These are phyloP conservation scores for Dothideomycetes sp. DNA, from an alignment of 2,329 filamentous ascomycete species.

Conservation along the genomic window DNA sequence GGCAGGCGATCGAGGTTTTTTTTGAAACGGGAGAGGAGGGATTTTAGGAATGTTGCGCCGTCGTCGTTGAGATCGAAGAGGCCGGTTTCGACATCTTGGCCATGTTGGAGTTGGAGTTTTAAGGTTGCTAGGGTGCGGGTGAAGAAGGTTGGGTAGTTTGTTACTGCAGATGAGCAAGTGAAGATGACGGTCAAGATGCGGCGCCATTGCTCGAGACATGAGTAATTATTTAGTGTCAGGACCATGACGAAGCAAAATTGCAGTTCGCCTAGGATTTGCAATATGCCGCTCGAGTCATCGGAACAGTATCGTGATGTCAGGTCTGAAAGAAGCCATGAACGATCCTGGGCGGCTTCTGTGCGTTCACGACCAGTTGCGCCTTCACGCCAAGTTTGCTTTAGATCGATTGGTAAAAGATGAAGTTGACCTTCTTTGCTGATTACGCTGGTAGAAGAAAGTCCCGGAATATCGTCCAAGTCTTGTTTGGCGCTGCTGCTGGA, in stretches of 20 bases:
- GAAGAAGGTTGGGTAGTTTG: conserved; percentile 42
- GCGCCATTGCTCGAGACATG: conserved; percentile 58
- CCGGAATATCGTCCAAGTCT: conserved; percentile 53
- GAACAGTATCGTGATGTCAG: conserved; percentile 31
- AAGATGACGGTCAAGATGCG: conserved; percentile 47
- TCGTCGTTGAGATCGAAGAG: conserved; percentile 52
- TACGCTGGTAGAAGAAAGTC: conserved; percentile 32
- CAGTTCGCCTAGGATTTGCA: conserved; percentile 47
- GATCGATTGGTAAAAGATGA: conserved; percentile 48
- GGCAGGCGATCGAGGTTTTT: conserved; percentile 41
- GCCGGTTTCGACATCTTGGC: conserved; percentile 50
- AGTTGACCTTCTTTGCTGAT: conserved; percentile 39
- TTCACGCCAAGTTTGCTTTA: conserved; percentile 53
- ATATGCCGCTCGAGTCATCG: conserved; percentile 9
- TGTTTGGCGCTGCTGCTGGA: conserved; percentile 48
- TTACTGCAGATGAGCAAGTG: conserved; percentile 46
- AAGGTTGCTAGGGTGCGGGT: conserved; percentile 42
- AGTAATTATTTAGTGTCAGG: conserved; percentile 56
- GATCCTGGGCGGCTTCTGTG: conserved; percentile 53
- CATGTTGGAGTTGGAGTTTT: conserved; percentile 45
- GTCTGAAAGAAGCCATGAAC: conserved; percentile 51
- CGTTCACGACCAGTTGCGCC: conserved; percentile 53
- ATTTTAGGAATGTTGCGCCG: conserved; percentile 44
- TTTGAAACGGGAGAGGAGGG: conserved; percentile 45
- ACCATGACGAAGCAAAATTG: conserved; percentile 56